phyloP scores from a whole-genome alignment of 192 early-diverging fungal genomes.

The Coemansia sp. region DNA sequence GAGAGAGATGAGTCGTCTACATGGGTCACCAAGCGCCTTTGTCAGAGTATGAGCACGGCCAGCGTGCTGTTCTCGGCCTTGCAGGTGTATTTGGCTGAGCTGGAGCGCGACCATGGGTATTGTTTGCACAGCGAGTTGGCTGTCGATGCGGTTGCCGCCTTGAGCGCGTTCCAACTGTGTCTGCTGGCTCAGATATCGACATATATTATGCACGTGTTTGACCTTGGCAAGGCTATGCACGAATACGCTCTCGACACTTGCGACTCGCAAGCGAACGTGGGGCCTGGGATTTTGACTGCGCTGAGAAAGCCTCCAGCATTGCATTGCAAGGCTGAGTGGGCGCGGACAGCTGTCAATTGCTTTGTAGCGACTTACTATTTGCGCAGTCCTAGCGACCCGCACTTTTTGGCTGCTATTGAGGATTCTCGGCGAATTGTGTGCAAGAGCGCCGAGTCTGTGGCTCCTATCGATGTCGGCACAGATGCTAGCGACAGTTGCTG shows the following conservation, averaged over 20 bases:
- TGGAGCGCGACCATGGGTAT: conserved; percentile 14
- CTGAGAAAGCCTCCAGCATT: neutral
- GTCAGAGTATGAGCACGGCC: conserved; percentile 1
- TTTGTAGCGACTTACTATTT: conserved; percentile 28
- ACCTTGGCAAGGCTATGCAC: conserved; percentile 8
- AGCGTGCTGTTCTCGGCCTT: conserved; percentile 25
- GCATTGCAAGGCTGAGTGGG: conserved; percentile 3
- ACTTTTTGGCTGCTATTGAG: conserved; percentile 25
- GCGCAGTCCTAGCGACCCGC: conserved; percentile 18
- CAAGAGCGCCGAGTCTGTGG: neutral
- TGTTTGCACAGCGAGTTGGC: conserved; percentile 9
- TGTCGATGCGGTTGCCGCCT: neutral
- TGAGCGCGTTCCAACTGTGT: conserved; percentile 22
- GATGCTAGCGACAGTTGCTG: neutral
- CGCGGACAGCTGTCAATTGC: conserved; percentile 21
- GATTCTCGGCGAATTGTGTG: neutral
- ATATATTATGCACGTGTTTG: conserved; percentile 20
- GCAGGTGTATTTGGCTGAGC: conserved; percentile 21
- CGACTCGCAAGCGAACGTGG: neutral
- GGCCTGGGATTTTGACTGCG: neutral
- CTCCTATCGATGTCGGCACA: neutral
- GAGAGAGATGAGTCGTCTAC: neutral
- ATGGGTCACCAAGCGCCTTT: neutral
- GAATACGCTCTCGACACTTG: neutral
- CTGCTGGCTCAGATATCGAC: conserved; percentile 29